Conservation (phyloP, 2,329 filamentous ascomycete genomes). For the Monilinia fructicola region DNA sequence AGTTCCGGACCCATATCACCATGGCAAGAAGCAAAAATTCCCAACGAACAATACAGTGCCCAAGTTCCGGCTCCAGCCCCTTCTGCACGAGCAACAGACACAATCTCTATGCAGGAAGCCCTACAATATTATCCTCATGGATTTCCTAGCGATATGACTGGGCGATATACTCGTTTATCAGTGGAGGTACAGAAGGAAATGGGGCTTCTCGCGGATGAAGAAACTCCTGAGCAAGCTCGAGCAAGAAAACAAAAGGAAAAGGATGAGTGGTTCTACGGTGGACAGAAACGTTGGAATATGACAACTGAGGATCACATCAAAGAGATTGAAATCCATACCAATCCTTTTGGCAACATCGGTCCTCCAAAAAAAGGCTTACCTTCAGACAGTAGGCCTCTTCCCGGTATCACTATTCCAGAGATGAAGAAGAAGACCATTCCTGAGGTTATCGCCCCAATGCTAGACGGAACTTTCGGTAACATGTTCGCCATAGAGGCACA, state of each 20-base stretch:
- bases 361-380: constrained; percentile 26
- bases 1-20: constrained; percentile 6
- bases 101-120: constrained; percentile 31
- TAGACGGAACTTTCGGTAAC: constrained; percentile 35
- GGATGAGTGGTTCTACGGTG: constrained; percentile 38
- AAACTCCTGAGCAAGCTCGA: constrained; percentile 18
- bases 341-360: constrained; percentile 28
- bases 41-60: constrained; percentile 12
- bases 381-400: constrained; percentile 23
- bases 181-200: constrained; percentile 25
- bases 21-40: constrained; percentile 20
- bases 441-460: constrained; percentile 32
- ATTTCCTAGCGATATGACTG: constrained; percentile 33
- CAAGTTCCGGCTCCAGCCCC: not conserved
- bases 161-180: constrained; percentile 29
- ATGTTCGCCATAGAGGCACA: constrained; percentile 34
- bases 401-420: constrained; percentile 30
- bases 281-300: constrained; percentile 36
- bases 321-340: constrained; percentile 29
- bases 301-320: constrained; percentile 32
- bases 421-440: constrained; percentile 32
- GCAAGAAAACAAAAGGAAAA: constrained; percentile 26
- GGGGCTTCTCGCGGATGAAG: constrained; percentile 19
- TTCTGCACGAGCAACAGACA: constrained; percentile 29
- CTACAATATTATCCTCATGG: constrained; percentile 38